Evolutionary conservation across 176 grass and related monocot species (phyloP).

Genomic region (Carex kokanica): DNA sequence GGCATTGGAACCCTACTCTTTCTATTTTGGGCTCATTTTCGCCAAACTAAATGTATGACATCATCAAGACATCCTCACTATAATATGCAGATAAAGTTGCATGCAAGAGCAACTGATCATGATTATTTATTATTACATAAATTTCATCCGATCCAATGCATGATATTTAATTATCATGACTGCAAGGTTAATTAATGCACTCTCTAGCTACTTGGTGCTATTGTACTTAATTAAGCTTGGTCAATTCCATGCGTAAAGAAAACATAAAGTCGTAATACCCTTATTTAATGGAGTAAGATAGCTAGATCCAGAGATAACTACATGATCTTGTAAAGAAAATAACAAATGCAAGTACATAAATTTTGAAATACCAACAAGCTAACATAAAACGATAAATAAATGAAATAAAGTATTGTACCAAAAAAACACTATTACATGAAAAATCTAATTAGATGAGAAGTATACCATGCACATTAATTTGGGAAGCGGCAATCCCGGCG

Average conservation of each 20-base stretch:
- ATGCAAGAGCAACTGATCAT: not conserved
- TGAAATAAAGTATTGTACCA: too few species aligned
- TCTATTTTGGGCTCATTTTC: too few species aligned
- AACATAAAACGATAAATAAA: too few species aligned
- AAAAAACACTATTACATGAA: not conserved
- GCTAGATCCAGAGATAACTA: not conserved
- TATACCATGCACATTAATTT: slow-evolving; percentile 30
- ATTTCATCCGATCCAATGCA: not conserved
- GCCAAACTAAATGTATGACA: not conserved
- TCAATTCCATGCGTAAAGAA: slow-evolving; percentile 8
- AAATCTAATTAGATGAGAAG: not conserved
- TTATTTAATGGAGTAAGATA: not conserved
- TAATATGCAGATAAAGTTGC: not conserved
- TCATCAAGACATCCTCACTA: not conserved
- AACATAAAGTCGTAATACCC: not conserved
- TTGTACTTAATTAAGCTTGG: slow-evolving; percentile 2
- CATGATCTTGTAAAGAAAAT: not conserved
- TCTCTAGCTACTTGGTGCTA: not conserved
- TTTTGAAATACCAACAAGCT: too few species aligned
- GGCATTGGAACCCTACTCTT: too few species aligned
- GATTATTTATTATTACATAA: not conserved
- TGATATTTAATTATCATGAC: not conserved
- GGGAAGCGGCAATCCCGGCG: slow-evolving; percentile 46
- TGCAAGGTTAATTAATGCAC: not conserved
- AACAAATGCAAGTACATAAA: too few species aligned